A percentile compares a stretch with the other conserved stretches of the same genome.
These are phyloP conservation scores for Venturia nashicola DNA, from an alignment of 2,329 filamentous ascomycete genomes.

Conservation along the genomic window DNA sequence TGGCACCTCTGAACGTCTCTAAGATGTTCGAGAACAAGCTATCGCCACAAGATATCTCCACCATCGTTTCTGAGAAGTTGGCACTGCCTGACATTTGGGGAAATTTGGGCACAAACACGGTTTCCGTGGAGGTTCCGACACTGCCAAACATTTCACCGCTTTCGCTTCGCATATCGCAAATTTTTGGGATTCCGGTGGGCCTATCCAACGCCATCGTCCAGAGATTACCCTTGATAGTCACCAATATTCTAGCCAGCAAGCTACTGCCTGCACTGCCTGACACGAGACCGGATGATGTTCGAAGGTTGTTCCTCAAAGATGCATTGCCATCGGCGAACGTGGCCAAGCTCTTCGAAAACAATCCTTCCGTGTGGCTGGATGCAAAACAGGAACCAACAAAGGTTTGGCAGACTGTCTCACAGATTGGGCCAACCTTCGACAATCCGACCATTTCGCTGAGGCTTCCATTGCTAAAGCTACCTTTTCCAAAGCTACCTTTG, in stretches of 20 bases:
- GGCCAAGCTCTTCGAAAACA: neutral
- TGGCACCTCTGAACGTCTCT: constrained; percentile 6
- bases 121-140: neutral
- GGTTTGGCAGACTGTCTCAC: neutral
- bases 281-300: neutral
- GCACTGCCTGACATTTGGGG: neutral
- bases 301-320: neutral
- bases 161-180: neutral
- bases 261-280: neutral
- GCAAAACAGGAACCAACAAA: neutral
- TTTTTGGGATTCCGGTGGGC: neutral
- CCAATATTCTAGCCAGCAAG: neutral
- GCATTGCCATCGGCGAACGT: neutral
- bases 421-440: neutral
- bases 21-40: constrained; percentile 4
- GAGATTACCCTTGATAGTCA: neutral
- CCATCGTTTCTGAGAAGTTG: neutral
- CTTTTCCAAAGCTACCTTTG: too few relatives aligned
- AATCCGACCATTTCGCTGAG: neutral
- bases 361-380: neutral
- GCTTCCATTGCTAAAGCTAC: neutral
- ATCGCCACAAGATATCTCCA: neutral
- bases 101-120: neutral
- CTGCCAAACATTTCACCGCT: neutral
- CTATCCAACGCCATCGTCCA: neutral